Base-by-base conservation (phyloP, 805 yeast genomes). In the Candida germanica region DNA sequence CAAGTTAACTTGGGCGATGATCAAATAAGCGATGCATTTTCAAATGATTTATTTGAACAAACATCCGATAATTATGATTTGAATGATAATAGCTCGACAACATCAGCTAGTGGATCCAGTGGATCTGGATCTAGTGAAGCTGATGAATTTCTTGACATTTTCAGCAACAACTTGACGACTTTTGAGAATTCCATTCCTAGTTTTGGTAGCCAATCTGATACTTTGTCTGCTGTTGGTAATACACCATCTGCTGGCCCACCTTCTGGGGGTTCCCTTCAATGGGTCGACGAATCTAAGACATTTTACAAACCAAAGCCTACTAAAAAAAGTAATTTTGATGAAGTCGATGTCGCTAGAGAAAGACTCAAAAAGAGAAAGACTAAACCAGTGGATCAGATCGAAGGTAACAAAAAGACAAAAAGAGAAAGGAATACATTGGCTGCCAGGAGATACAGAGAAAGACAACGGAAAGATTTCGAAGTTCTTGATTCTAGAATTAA, bases 381-480 rank as follows among this genome's bases (percentile, higher is more conserved):
- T 12, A 22, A 19, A 7, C 13, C 28, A 6, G 13, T 16, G 3
- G 23, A 11, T 6, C 36, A 10, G 13, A 9, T 11, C 22, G 22
- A 11, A 7, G 16, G 18, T 5, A 28, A 16, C 4, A 15, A 13
- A 3, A 26, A 17, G 15, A 13, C 19, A 14, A 41, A 38, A 17
- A 29, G 38, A 17, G 25, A 17, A 5, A 31, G 32, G n/a, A 41
- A 41, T 15, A 38, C 45, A 6, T 22, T 41, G 29, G 45, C 45
- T 24, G 42, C 42, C 6, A 34, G 45, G 35, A 31, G 38, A 26
- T 41, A 41, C 25, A 13, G 45, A 10, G 38, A 38, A 16, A n/a
- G 45, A n/a, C 45, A 35, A 20, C 26, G 23, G 28, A 31, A 32
- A 21, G 45, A 41, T 20, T 18, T 38, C 13, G 45, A 41, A 31